phyloP scores from a whole-genome alignment of 768 basidiomycete genomes.

The Megacollybia marginata region DNA sequence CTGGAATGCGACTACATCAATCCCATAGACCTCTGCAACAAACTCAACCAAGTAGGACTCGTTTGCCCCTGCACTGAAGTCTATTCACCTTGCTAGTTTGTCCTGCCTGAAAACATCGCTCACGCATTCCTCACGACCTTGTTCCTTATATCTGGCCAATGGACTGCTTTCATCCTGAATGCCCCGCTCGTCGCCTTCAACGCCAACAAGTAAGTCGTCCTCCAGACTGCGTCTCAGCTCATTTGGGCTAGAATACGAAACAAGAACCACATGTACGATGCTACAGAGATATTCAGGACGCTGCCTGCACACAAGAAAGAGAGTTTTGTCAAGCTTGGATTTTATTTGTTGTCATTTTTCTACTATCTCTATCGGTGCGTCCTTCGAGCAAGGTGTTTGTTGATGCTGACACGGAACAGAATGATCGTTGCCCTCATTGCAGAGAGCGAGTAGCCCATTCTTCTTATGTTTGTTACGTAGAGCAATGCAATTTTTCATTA shows the following conservation, averaged over 20 bases:
- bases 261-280: constrained; percentile 98
- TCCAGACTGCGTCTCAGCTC: not conserved
- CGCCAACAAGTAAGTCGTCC: constrained; percentile 76
- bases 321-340: constrained; percentile 90
- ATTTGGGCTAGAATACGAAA: constrained; percentile 61
- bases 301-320: constrained; percentile 93
- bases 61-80: not conserved
- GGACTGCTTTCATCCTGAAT: constrained; percentile 88
- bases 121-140: constrained; percentile 87
- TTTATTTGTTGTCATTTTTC: constrained; percentile 88
- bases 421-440: constrained; percentile 87
- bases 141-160: constrained; percentile 95
- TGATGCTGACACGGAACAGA: constrained; percentile 26
- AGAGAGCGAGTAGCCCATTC: constrained; percentile 48
- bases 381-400: not conserved
- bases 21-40: constrained; percentile 99
- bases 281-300: constrained; percentile 98
- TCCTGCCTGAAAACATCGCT: constrained; percentile 91
- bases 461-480: not conserved
- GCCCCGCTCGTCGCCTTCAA: constrained; percentile 84
- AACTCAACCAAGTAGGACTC: constrained; percentile 81
- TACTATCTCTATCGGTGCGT: constrained; percentile 86
- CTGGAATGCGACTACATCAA: constrained; percentile 99
- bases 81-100: constrained; percentile 55
- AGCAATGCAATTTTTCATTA: not conserved